Conservation (phyloP, 306 rosid species). For the Alnus glutinosa region DNA sequence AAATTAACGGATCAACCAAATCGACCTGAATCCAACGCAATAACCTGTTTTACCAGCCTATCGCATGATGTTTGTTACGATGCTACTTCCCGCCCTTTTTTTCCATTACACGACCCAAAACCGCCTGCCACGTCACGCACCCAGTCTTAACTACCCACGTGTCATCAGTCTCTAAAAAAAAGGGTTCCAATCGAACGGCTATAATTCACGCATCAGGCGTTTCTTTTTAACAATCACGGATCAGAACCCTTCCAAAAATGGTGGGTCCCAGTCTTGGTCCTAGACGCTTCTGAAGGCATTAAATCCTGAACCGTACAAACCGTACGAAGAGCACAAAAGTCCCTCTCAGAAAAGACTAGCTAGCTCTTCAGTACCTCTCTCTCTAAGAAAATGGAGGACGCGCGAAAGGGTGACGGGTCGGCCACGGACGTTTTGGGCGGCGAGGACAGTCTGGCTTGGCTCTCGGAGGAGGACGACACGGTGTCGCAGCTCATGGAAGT, state of each 20-base stretch:
- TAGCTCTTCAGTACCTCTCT: neutral
- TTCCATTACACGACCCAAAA: neutral
- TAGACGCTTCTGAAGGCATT: neutral
- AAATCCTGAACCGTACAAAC: neutral
- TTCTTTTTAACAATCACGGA: neutral
- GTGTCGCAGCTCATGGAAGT: constrained; percentile 26
- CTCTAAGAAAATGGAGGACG: constrained; percentile 22
- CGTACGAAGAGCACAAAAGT: neutral
- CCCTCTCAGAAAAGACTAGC: neutral
- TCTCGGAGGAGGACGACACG: constrained; percentile 22
- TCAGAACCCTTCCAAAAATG: neutral
- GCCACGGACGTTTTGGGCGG: neutral
- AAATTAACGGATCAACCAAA: too few species aligned
- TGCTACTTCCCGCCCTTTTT: neutral
- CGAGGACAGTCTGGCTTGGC: constrained; percentile 32
- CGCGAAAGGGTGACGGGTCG: constrained; percentile 1
- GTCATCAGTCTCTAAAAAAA: neutral
- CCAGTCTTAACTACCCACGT: neutral
- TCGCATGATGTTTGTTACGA: too few species aligned
- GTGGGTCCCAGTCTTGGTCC: neutral
- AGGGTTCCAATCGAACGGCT: neutral
- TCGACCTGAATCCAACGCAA: too few species aligned
- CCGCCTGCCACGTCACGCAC: neutral
- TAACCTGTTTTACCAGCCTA: too few species aligned
- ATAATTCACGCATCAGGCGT: neutral